Evolutionary conservation across 352 stramenopile species (phyloP), one percentile per base, ranked within the genome.

Genomic region (Phytophthora aleatoria): DNA sequence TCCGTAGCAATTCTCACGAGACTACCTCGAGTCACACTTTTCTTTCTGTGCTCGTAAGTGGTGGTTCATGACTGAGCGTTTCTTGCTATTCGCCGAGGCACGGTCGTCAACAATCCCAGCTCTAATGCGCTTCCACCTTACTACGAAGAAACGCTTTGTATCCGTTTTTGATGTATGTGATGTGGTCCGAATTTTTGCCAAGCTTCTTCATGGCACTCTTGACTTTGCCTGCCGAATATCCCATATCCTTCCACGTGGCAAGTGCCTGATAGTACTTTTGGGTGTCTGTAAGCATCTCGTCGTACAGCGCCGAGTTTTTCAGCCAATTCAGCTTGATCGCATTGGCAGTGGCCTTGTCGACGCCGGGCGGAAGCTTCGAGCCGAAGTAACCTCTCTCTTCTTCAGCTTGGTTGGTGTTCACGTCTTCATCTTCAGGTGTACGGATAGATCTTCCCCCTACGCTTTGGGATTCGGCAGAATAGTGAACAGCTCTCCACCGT

Each of bases 391-490:
- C 33, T 12, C 33, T 38, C 5, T 38, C 33, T 12, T 38, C 33
- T 38, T 38, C 9, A 12, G 33, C 33, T 9, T 38, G 9, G 33
- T 38, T 3, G 6, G 33, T 38, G 33, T 13, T 12, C 0, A 38
- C 33, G 7, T 38, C 33, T 33, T 33, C 28, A 7, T 33, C 28
- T 38, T 38, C 33, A 38, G 9, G 33, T 38, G 33, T 9, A 38
- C 33, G 33, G 33, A 38, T 3, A 38, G 5, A 38, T 38, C 7
- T 12, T 12, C 33, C 33, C 33, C 9, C 33, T 13, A 9, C 27
- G 33, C 16, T 8, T 57, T 91, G 3, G 85, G 9, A 1, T 2
- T 38, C 4, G 9, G 0, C 9, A 12, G 7, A 12, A 38, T 38
- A 38, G 33, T 12, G 33, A 9, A 13, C 9, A 38, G 33, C 33